Evolutionary conservation across 2,329 filamentous ascomycete genomes (phyloP), one percentile per base, ranked within the genome.

Genomic region (Pseudogymnoascus sp.): DNA sequence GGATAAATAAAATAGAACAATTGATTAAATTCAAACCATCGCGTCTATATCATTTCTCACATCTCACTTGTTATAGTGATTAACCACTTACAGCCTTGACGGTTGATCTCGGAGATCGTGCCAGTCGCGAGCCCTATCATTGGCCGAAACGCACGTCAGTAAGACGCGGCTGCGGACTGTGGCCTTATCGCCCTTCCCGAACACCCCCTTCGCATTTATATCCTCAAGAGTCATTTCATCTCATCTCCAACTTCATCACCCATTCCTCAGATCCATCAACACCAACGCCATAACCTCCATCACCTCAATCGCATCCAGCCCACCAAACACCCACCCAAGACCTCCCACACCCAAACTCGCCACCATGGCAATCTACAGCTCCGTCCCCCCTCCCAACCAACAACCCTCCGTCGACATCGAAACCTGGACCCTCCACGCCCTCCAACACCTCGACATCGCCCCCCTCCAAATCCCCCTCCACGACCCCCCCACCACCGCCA

Each of bases 381-480:
- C 81, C 26, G 80, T 83, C 57, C 80, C 81, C 53, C 80, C 80
- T 60, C 82, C 80, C 53, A 74, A 77, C 57, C 78, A 73, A 65
- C 68, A 69, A 50, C 60, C 71, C 21, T 63, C 69, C 19, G 77
- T 84, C 62, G 83, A 88, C 66, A 86, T 90, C 65, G 87, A 87
- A 66, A 80, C 85, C 35, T 90, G 88, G 88, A 86, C 87, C 13
- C 77, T 83, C 62, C 80, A 79, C 17, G 82, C 84, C 5, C 79
- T 86, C 53, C 77, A 82, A 69, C 57, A 60, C 23, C 47, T 53
- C 26, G 47, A 53, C 57, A 60, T 40, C 38, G 11, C 17, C 8
- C 33, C 62, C 50, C 26, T 38, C 11, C 47, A 35, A 23, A 61
- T 42, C 26, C 62, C 33, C 47, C 1, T 21, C 75, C 80, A 74